phyloP scores from a whole-genome alignment of 768 basidiomycete genomes.

The Lenzites betulinus region DNA sequence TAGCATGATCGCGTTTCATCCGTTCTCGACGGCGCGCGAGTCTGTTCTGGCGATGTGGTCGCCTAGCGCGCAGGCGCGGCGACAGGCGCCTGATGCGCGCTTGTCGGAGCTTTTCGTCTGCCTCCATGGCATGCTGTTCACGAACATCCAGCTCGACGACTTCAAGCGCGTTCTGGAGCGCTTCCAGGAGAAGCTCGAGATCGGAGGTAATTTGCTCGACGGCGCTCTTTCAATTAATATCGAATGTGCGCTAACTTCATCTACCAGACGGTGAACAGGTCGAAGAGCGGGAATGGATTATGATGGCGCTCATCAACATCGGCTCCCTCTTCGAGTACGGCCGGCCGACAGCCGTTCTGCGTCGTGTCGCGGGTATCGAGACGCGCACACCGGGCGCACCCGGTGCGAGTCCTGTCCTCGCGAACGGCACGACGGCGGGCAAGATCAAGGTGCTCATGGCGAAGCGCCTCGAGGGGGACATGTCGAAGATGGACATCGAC shows the following conservation, averaged over 20 bases:
- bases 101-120: conserved; percentile 84
- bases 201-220: conserved; percentile 47
- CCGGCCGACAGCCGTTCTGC: conserved; percentile 65
- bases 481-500: conserved; percentile 68
- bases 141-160: conserved; percentile 91
- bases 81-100: conserved; percentile 73
- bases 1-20: conserved; percentile 91
- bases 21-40: conserved; percentile 87
- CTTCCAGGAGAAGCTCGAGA: conserved; percentile 82
- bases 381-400: conserved; percentile 38
- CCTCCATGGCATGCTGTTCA: conserved; percentile 97
- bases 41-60: conserved; percentile 91
- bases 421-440: conserved; percentile 42
- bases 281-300: conserved; percentile 89
- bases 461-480: conserved; percentile 40
- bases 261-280: conserved; percentile 47
- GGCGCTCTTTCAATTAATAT: background rate
- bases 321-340: conserved; percentile 88
- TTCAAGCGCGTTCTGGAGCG: conserved; percentile 80
- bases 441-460: conserved; percentile 41
- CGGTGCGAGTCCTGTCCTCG: conserved; percentile 47
- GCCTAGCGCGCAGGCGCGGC: conserved; percentile 65
- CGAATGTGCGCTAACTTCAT: background rate
- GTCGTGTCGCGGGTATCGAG: conserved; percentile 54
- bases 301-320: conserved; percentile 91